These are phyloP conservation scores for Mortierella sp. DNA, from an alignment of 371 early-diverging fungal species.

Conservation along the genomic window DNA sequence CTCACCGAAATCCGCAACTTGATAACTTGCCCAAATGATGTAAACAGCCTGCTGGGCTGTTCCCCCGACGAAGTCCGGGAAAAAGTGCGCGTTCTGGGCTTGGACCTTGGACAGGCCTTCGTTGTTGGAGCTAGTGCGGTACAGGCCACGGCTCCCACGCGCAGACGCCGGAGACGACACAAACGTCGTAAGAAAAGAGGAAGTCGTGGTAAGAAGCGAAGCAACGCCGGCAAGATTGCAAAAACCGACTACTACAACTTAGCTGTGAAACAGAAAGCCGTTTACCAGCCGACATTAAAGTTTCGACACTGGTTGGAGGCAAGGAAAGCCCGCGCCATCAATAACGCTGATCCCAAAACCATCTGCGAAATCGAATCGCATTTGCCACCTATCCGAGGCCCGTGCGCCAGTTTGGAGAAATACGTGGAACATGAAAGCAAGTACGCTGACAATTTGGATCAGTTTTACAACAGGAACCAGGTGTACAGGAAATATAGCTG, in stretches of 20 bases:
- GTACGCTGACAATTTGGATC: background rate
- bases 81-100: conserved; percentile 7
- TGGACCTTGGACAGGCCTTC: conserved; percentile 19
- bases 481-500: conserved; percentile 14
- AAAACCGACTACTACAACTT: conserved; percentile 15
- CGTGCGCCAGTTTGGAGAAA: too few relatives aligned
- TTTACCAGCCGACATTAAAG: conserved; percentile 18
- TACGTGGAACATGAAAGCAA: too few relatives aligned
- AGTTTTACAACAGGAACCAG: conserved; percentile 6
- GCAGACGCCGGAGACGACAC: too few relatives aligned
- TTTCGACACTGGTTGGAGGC: conserved; percentile 12
- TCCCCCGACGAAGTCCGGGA: conserved; percentile 1
- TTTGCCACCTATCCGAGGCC: too few relatives aligned
- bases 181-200: too few relatives aligned
- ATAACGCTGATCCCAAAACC: too few relatives aligned
- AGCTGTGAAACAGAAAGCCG: conserved; percentile 11
- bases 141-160: too few relatives aligned
- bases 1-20: conserved; percentile 27
- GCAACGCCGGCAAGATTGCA: conserved; percentile 5
- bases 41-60: conserved; percentile 9
- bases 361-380: too few relatives aligned
- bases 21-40: conserved; percentile 16
- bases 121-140: conserved; percentile 19
- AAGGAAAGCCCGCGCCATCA: conserved; percentile 1
- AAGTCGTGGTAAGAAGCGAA: conserved; percentile 8